Base-by-base conservation (phyloP, 495 filamentous ascomycete genomes). In the Jackrogersella minutella region DNA sequence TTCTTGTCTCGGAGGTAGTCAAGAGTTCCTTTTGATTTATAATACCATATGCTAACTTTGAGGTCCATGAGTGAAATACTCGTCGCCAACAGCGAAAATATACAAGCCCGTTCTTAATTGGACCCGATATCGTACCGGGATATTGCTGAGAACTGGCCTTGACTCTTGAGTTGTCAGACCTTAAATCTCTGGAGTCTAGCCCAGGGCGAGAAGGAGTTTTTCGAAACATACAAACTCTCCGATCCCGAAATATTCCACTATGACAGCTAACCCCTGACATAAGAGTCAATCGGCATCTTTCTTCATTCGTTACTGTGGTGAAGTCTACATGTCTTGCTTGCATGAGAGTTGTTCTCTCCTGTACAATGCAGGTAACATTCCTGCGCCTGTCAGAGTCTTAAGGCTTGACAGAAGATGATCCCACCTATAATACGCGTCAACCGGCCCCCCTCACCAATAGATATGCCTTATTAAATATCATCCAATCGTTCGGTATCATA, bases 141-240 rank as follows among this genome's bases (percentile, higher is more conserved):
- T 64, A 43, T 44, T 44, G 51, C 53, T n/a, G 16, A 44, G 36
- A 41, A 58, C 47, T 41, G 58, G 46, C 30, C 14, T 51, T 21
- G 10, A 22, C 14, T 53, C 21, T 50, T 31, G n/a, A 59, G 21
- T 36, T 28, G 58, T 68, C 31, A 41, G 10, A 52, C 54, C 49
- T 11, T 53, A 33, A 39, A 36, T 40, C 36, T 52, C 28, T 36
- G 19, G 65, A 19, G 50, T 47, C 46, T 8, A 8, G 13, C 9
- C 59, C 26, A 41, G 60, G 59, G 54, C 55, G 21, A 44, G 40
- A 64, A 69, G 66, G 61, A 31, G 60, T 26, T 58, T 69, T 68
- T 59, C 39, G 39, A 63, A 55, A 68, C 53, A 34, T n/a, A 53
- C 44, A 61, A 61, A 65, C 39, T 49, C 28, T 64, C 66, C 66